Evolutionary conservation across 345 rosid genomes (phyloP), one percentile per base, ranked within the genome.

Genomic region (Acer yangbiense): DNA sequence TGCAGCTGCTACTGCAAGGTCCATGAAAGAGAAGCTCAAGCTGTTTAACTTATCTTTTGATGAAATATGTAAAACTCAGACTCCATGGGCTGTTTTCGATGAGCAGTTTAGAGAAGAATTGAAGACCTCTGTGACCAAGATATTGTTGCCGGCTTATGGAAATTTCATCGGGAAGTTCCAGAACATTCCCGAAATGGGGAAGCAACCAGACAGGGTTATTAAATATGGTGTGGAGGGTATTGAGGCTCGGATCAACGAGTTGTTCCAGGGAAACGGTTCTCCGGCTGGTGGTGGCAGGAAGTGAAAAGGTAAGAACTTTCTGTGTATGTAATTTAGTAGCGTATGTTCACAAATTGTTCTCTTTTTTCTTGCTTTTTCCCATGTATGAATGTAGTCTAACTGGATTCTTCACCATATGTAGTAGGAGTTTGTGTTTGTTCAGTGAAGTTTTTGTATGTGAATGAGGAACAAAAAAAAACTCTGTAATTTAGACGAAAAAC

Each of bases 41-140:
- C 78, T 78, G 29, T 93, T 94, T 81, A 87, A 86, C 80, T 10
- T 50, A 11, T 79, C 72, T 67, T 85, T 94, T 23, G 98, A 87
- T 64, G 91, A 87, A 13, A 81, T 75, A 21, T 91, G 89, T 77
- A 88, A 76, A 83, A 65, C 71, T 27, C 97, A 94, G 67, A 83
- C 93, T 35, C 73, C 85, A 2, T 88, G 92, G 91, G 77, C 87
- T 55, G 79, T 91, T 41, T 87, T 77, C 17, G 98, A 94, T 72
- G 95, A 91, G 81, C 97, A 88, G 83, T 86, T 86, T 44, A 88
- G 87, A 74, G 90, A 88, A 46, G 98, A 93, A 63, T 57, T 91
- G 74, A 86, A 82, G 78, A 79, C 76, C 41, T 85, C 93, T 0
- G 82, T 87, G 70, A 75, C 81, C 14, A 89, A 83, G 68, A 76